These are phyloP conservation scores for Neurospora sp. DNA, from an alignment of 495 filamentous ascomycete species.

Conservation along the genomic window DNA sequence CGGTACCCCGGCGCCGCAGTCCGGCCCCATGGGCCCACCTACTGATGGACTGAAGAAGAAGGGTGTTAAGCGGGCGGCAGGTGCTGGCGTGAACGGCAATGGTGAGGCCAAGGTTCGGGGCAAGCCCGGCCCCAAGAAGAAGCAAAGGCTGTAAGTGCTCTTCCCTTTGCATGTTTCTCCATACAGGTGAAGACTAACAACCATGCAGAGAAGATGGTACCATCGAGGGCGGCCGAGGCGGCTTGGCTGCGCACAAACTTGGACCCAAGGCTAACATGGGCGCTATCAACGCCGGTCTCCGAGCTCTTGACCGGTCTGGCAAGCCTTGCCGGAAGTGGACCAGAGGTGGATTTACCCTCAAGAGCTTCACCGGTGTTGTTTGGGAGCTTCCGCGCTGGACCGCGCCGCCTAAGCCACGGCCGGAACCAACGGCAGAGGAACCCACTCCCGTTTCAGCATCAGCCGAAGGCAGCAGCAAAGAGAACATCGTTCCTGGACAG, in stretches of 20 bases:
- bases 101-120: conserved; percentile 53
- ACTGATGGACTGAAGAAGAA: conserved; percentile 51
- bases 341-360: conserved; percentile 68
- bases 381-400: conserved; percentile 85
- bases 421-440: conserved; percentile 23
- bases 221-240: conserved; percentile 39
- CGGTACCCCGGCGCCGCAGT: conserved; percentile 33
- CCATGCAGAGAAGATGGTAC: conserved; percentile 49
- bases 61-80: conserved; percentile 38
- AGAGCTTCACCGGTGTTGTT: conserved; percentile 82
- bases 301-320: conserved; percentile 82
- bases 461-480: conserved; percentile 66
- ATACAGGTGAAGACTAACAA: conserved; percentile 1
- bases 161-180: not conserved
- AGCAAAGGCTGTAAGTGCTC: conserved; percentile 73
- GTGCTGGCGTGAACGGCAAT: conserved; percentile 38
- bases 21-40: conserved; percentile 40
- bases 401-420: conserved; percentile 48
- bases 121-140: conserved; percentile 94
- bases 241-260: conserved; percentile 55
- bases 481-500: conserved; percentile 45
- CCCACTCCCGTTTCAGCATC: conserved; percentile 27
- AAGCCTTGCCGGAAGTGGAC: conserved; percentile 89
- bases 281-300: conserved; percentile 92
- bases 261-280: conserved; percentile 97